Base-by-base conservation (phyloP, 768 basidiomycete species). In the Terana coerulea region DNA sequence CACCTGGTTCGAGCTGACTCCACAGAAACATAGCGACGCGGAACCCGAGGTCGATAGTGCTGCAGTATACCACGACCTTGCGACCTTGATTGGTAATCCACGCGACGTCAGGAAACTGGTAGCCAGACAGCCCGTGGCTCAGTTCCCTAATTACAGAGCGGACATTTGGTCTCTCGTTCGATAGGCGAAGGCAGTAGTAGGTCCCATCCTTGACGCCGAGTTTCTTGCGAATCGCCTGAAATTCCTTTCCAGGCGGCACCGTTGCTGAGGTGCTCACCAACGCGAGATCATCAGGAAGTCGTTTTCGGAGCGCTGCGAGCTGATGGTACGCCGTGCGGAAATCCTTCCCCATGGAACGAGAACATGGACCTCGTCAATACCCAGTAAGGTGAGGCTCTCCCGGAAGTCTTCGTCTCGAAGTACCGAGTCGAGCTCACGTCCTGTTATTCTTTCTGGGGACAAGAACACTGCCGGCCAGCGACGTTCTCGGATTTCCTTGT, bases 281-380 rank as follows among this genome's bases (percentile, higher is more conserved):
- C 3, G 49, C 24, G 2, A 31, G 5, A 14, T 31, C 29, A 12
- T 31, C 9, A 2, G 43, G 43, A 1, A 51, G 42, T 7, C 44
- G 24, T 5, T 17, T 22, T 7, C 19, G 35, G 2, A 52, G 19
- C 0, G 7, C 7, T 1, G 41, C 44, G 5, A 55, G 51, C 4
- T 47, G 26, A 17, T 40, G 31, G 35, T 47, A 55, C 1, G 28
- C 33, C 9, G 44, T 19, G 1, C 54, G 45, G 30, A 55, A 51
- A 5, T 44, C 40, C 8, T 34, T 11, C 44, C 37, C 39, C 49
- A 55, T 2, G 36, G 30, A 11, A 14, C 34, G 2, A 55, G 21
- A 12, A 51, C 33, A 31, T 55, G 54, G 25, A 42, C 49, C 19
- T 55, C 50, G 30, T 55, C 54, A 5, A 50, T 17, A 15, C 40